Evolutionary conservation across 176 grass and related monocot species (phyloP), one percentile per base, ranked within the genome.

Genomic region (Musa beccarii): DNA sequence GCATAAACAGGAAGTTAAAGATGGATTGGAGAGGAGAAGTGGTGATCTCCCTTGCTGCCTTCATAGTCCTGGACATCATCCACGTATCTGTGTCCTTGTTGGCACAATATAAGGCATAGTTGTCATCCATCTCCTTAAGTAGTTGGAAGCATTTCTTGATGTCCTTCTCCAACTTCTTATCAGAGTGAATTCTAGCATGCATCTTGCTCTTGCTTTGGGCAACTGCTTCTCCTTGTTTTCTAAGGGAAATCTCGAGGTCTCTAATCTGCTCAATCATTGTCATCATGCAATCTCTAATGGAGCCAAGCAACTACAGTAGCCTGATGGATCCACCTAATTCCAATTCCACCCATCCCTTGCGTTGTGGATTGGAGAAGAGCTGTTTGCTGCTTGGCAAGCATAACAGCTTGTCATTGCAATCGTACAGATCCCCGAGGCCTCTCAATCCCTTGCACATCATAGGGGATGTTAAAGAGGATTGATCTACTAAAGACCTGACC

Each of bases 11-110:
- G 73, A 75, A 62, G 28, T 16, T n/a, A 34, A 61, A 75, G 56
- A 75, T 6, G 17, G 73, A 75, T 49, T 75, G 55, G n/a, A 75
- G 26, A 19, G 61, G 14, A 34, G 25, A 10, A 29, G 49, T 6
- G 54, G 73, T 61, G 26, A 62, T n/a, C 25, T 61, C 73, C 50
- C 73, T 75, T 75, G 73, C 55, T 75, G 59, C 55, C 14, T 19
- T 75, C 73, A 75, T 17, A 59, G 16, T 75, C 28, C 16, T 19
- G 10, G 50, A 49, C 2, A 43, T 26, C 26, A 11, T n/a, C 54
- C 25, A 51, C 10, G 11, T 16, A 62, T 62, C 54, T 28, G 10
- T 23, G 2, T 59, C 53, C 11, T 57, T 75, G 12, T 49, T 23
- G 7, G 26, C 43, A 8, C 54, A n/a, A n/a, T 1, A 11, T 21